Evolutionary conservation across 1,284 basidiomycete genomes (phyloP).

Genomic region (Ceratobasidium sp.): DNA sequence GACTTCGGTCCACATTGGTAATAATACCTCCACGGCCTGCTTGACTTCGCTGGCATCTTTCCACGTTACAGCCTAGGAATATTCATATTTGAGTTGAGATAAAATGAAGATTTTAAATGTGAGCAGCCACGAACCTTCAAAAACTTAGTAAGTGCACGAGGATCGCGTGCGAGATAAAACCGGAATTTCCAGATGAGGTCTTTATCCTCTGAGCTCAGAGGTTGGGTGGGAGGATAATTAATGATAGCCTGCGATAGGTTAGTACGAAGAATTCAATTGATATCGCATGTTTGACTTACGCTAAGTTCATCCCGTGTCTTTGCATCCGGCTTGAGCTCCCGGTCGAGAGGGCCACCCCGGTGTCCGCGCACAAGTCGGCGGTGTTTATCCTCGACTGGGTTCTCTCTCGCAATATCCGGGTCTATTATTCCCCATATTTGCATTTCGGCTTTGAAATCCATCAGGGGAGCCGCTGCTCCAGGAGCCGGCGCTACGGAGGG

Average conservation of each 20-base stretch:
- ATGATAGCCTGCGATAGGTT: slow-evolving; percentile 73
- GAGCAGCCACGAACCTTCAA: slow-evolving; percentile 62
- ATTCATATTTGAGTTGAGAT: neutral
- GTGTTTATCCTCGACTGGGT: slow-evolving; percentile 97
- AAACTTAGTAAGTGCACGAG: slow-evolving; percentile 94
- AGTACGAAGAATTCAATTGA: slow-evolving; percentile 3
- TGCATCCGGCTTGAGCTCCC: slow-evolving; percentile 95
- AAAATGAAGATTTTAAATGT: neutral
- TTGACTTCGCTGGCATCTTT: slow-evolving; percentile 93
- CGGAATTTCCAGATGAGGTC: slow-evolving; percentile 98
- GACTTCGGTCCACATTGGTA: slow-evolving; percentile 97
- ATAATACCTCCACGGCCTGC: slow-evolving; percentile 93
- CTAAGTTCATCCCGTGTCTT: slow-evolving; percentile 92
- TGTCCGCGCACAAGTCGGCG: slow-evolving; percentile 92
- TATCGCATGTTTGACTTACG: slow-evolving; percentile 58
- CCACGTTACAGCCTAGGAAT: slow-evolving; percentile 82
- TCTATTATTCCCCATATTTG: slow-evolving; percentile 90
- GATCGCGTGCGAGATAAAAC: slow-evolving; percentile 91
- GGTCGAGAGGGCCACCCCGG: slow-evolving; percentile 89
- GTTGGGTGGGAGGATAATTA: slow-evolving; percentile 86
- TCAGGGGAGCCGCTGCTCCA: slow-evolving; percentile 50
- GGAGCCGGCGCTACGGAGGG: slow-evolving; percentile 38
- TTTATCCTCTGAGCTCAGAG: slow-evolving; percentile 88
- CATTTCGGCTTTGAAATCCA: slow-evolving; percentile 63
- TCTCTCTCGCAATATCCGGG: slow-evolving; percentile 87